Evolutionary conservation across 106 monocot species (phyloP), one percentile per base, ranked within the genome.

Genomic region (Xerophyta viscosa): DNA sequence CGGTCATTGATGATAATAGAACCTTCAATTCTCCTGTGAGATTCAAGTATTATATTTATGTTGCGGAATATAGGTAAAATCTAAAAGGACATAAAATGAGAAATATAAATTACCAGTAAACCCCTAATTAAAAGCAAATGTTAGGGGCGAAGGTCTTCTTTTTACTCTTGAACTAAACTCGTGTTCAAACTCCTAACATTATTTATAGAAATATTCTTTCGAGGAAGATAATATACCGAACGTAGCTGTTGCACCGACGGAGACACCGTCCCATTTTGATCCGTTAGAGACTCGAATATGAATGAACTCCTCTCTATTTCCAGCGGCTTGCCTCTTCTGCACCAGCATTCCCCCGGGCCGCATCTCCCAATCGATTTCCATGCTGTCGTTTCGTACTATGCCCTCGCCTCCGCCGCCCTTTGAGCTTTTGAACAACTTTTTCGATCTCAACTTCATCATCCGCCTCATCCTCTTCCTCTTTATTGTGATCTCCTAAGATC

Each of bases 301-400:
- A 36, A 83, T 74, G 19, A 57, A 41, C 17, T 30, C 56, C 19
- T 39, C 41, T 25, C 59, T 41, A 9, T 10, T n/a, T 22, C 47
- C 27, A 2, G 19, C 21, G 2, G 46, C 41, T 9, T 54, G 54
- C 6, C 85, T 80, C 58, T 76, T 80, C 61, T 86, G 79, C 24
- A 86, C 84, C 21, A 86, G 64, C 85, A 86, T 69, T 7, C 85
- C 85, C 14, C 80, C 80, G 3, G 80, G 85, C 48, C 80, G 58
- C 18, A 79, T 44, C 69, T 86, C 85, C 85, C 79, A 86, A 30
- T 76, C 65, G 7, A 76, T 80, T 22, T 56, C 41, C 1, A 55
- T 48, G 11, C 46, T 19, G 19, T 20, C 18, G 15, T 53, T 58
- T 9, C 41, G 46, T 17, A 18, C 31, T 12, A 8, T 25, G 8